phyloP scores from a whole-genome alignment of 2,329 filamentous ascomycete species.

The Calcarisporium arbuscula region DNA sequence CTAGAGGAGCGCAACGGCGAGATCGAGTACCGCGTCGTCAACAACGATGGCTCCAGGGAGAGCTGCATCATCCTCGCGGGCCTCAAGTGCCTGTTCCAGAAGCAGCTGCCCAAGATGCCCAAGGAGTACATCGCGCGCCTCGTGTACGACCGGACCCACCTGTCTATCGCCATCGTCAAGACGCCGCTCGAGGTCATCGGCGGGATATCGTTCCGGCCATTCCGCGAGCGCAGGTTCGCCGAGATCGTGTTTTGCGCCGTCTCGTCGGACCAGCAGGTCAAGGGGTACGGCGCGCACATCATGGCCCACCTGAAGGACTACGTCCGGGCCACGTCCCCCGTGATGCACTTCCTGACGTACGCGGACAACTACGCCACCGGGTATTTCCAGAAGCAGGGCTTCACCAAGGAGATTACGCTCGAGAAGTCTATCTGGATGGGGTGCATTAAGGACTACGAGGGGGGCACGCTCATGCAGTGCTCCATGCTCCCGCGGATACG shows the following conservation, averaged over 20 bases:
- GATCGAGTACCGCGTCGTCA: slow-evolving; percentile 96
- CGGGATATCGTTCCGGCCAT: slow-evolving; percentile 93
- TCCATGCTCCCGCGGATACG: slow-evolving; percentile 92
- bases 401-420: slow-evolving; percentile 96
- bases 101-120: slow-evolving; percentile 97
- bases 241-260: slow-evolving; percentile 99
- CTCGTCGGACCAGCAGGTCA: slow-evolving; percentile 95
- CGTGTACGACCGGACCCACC: slow-evolving; percentile 92
- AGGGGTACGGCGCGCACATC: slow-evolving; percentile 93
- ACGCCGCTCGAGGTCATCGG: slow-evolving; percentile 93
- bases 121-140: slow-evolving; percentile 98
- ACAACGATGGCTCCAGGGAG: slow-evolving; percentile 85
- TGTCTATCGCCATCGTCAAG: slow-evolving; percentile 96
- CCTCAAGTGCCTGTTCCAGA: slow-evolving; percentile 96
- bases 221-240: slow-evolving; percentile 85
- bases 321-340: slow-evolving; percentile 90
- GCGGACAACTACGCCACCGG: slow-evolving; percentile 98
- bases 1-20: slow-evolving; percentile 89
- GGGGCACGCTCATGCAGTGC: slow-evolving; percentile 98
- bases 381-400: slow-evolving; percentile 98
- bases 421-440: slow-evolving; percentile 94
- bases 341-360: slow-evolving; percentile 98
- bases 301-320: slow-evolving; percentile 99
- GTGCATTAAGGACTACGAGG: slow-evolving; percentile 99
- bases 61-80: slow-evolving; percentile 92